Evolutionary conservation across 1,139 yeast genomes (phyloP), one percentile per base, ranked within the genome.

Genomic region (Suhomyces chickasaworum): DNA sequence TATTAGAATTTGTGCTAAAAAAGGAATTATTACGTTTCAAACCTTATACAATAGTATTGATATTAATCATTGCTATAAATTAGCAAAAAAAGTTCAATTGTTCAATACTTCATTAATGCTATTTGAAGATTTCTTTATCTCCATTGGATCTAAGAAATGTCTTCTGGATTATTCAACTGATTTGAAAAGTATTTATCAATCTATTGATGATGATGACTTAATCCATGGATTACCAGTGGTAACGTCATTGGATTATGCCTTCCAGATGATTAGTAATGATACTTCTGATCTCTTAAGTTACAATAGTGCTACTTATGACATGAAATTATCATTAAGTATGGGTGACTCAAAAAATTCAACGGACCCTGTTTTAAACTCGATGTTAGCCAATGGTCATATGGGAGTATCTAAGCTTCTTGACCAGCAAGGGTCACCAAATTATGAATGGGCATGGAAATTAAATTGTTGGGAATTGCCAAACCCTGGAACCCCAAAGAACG

Each of bases 391-490:
- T 48, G 86, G 86, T 0, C 60, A 78, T 50, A 61, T 70, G 41
- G 85, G 86, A 0, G 58, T 78, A 1, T 74, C 87, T 0, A 69
- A 69, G 31, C 48, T 71, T 25, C 59, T 68, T 10, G 37, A 25
- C 21, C 34, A 39, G 3, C 44, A 40, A 17, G 42, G 44, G 7
- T 48, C 46, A 7, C 53, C 47, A 12, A 43, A 53, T 7, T 70
- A 60, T 51, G 77, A 78, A 44, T 78, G 85, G 76, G 77, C 83
- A 0, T 88, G 95, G 95, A 85, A 84, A 57, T 64, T 88, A 32
- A 78, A 75, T 44, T 74, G 77, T 42, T 89, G 96, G 96, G 85
- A 83, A 16, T 22, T 84, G 4, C 87, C 93, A 0, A 55, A 58
- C 2, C 68, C 78, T 0, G 55, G 54, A 2, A 50, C 49, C 0